Evolutionary conservation across 768 basidiomycete genomes (phyloP), one percentile per base, ranked within the genome.

Genomic region (Lanmaoa rubissima): DNA sequence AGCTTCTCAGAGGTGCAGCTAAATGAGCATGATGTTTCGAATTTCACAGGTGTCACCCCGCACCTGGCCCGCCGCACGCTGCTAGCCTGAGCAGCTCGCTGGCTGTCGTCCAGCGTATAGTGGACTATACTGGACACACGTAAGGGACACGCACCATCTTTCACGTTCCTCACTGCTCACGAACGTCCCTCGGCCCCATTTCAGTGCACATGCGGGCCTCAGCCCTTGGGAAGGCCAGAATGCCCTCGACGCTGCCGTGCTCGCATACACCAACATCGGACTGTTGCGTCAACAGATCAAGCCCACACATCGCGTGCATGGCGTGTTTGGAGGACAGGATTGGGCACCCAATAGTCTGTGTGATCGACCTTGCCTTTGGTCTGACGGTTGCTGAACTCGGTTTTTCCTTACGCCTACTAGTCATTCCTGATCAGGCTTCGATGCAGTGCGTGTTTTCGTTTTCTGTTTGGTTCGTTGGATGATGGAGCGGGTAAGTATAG

Each of bases 161-260:
- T 26, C 46, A 13, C 17, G 5, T 42, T 3, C 10, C 45, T 51
- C 24, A 53, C 39, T 48, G 32, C 32, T 35, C 26, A 26, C 32
- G 32, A 17, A 32, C 19, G 6, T n/a, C 2, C 12, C 34, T 16
- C 14, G n/a, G 26, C 5, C 3, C 2, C 16, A 1, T 42, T 38
- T 28, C 54, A 90, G 89, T 17, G 88, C 90, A 5, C 90, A 91
- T 65, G 90, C 89, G 0, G 85, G 84, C 1, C 76, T 88, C 26
- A 87, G 87, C 17, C 92, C 91, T n/a, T 93, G 91, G 91, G 88
- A 92, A 64, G 91, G 90, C 1, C 79, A 77, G 59, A 93, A 94
- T 61, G 88, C 91, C 1, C 75, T 92, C 8, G 92, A 95, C 65
- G 92, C 93, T 1, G 91, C 90, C 13, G 87, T 93, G 3, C 76